These are phyloP conservation scores for Vinca minor DNA, from an alignment of 257 asterid species.

Conservation along the genomic window DNA sequence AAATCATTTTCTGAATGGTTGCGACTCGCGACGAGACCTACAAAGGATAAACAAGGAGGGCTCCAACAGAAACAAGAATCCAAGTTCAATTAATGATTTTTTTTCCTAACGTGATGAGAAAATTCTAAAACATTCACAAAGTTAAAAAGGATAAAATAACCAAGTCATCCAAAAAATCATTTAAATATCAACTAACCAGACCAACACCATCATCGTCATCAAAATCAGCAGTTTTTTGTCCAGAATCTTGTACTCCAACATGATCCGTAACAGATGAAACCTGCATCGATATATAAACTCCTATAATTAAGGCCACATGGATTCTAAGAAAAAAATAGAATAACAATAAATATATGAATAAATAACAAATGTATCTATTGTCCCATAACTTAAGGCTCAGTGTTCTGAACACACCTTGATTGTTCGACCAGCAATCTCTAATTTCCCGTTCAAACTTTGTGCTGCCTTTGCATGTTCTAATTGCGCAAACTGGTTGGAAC, in stretches of 20 bases:
- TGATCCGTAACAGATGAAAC: conserved; percentile 95
- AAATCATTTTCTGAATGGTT: not conserved
- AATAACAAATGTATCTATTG: not conserved
- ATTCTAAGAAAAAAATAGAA: not conserved
- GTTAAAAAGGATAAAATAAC: not conserved
- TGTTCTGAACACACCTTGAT: conserved; percentile 50
- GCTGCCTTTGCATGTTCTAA: conserved; percentile 96
- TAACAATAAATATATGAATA: no score
- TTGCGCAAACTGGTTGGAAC: conserved; percentile 53
- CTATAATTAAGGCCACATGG: not conserved
- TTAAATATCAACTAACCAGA: conserved; percentile 47
- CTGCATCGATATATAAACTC: conserved; percentile 28
- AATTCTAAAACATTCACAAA: not conserved
- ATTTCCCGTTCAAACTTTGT: conserved; percentile 78
- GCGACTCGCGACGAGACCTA: not conserved
- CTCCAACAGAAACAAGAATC: not conserved
- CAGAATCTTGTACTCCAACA: conserved; percentile 74
- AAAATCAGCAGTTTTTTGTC: conserved; percentile 93
- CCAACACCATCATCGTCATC: conserved; percentile 99
- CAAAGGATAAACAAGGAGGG: not conserved
- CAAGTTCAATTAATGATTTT: not conserved
- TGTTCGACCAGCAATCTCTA: conserved; percentile 95
- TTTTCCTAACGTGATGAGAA: not conserved
- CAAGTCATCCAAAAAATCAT: not conserved
- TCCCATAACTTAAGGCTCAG: not conserved